These are phyloP conservation scores for Sporobolomyces pararoseus DNA, from an alignment of 768 basidiomycete species.

Conservation along the genomic window DNA sequence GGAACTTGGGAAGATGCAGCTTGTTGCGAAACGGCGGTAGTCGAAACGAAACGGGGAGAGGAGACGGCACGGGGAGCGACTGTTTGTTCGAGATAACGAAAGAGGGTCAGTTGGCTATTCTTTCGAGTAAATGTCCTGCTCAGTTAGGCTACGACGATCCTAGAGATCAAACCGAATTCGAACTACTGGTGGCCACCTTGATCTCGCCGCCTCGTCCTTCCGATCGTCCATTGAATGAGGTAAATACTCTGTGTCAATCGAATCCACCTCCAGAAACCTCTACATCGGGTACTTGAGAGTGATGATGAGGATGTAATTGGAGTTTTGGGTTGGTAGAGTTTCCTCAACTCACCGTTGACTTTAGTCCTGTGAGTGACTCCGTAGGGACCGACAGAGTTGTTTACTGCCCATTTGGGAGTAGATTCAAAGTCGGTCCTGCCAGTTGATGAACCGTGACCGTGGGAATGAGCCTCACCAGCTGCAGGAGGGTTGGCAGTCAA, in stretches of 20 bases:
- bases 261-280: too few species aligned
- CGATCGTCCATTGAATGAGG: too few species aligned
- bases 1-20: constrained; percentile 66
- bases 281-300: too few species aligned
- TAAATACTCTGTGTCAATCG: too few species aligned
- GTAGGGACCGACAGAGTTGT: constrained; percentile 47
- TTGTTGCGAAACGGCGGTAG: constrained; percentile 58
- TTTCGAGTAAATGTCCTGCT: neutral
- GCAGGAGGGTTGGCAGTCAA: constrained; percentile 62
- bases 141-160: neutral
- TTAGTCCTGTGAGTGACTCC: constrained; percentile 64
- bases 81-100: neutral
- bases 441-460: constrained; percentile 57
- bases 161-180: neutral
- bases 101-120: neutral
- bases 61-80: constrained; percentile 47
- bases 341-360: constrained; percentile 57
- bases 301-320: too few species aligned
- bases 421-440: constrained; percentile 53
- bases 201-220: neutral
- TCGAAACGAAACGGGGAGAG: constrained; percentile 58
- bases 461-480: constrained; percentile 57
- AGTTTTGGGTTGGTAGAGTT: constrained; percentile 22
- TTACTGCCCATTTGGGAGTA: constrained; percentile 60
- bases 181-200: neutral